These are phyloP conservation scores for Nakaseomyces kungkrabaensis DNA, from an alignment of 1,139 yeast genomes.

Conservation along the genomic window DNA sequence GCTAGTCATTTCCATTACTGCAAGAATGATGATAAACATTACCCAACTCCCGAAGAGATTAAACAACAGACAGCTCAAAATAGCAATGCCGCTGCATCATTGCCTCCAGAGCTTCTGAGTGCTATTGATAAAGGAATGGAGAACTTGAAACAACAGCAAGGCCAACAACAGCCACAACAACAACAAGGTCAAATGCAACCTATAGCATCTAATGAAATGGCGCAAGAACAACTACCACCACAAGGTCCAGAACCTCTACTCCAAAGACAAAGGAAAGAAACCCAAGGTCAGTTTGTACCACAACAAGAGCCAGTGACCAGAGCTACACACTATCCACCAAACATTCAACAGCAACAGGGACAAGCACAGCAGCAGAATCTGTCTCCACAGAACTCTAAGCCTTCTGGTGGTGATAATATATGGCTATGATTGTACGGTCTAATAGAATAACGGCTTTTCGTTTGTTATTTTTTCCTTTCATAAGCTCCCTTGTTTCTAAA, in stretches of 20 bases:
- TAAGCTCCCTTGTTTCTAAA: too few relatives aligned
- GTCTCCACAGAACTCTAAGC: constrained; percentile 7
- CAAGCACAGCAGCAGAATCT: constrained; percentile 9
- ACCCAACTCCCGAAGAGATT: constrained; percentile 29
- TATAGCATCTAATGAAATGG: constrained; percentile 11
- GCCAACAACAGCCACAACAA: constrained; percentile 24
- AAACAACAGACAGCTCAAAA: constrained; percentile 25
- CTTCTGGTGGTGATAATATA: constrained; percentile 17
- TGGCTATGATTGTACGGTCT: constrained; percentile 11
- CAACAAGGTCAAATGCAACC: constrained; percentile 42
- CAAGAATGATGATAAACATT: constrained; percentile 25
- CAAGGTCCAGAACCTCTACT: constrained; percentile 22
- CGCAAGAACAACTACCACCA: constrained; percentile 3
- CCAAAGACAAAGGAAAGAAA: constrained; percentile 18
- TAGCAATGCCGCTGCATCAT: constrained; percentile 20
- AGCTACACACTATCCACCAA: constrained; percentile 14
- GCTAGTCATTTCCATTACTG: constrained; percentile 30
- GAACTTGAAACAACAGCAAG: constrained; percentile 18
- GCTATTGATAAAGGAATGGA: constrained; percentile 27
- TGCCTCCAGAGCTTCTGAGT: constrained; percentile 22
- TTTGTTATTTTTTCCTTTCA: too few relatives aligned
- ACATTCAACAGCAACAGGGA: constrained; percentile 6
- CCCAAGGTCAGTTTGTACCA: constrained; percentile 10
- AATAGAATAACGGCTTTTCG: background rate
- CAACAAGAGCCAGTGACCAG: constrained; percentile 10